Evolutionary conservation across 352 stramenopile species (phyloP), one percentile per base, ranked within the genome.

Genomic region (Aphanomyces invadans): DNA sequence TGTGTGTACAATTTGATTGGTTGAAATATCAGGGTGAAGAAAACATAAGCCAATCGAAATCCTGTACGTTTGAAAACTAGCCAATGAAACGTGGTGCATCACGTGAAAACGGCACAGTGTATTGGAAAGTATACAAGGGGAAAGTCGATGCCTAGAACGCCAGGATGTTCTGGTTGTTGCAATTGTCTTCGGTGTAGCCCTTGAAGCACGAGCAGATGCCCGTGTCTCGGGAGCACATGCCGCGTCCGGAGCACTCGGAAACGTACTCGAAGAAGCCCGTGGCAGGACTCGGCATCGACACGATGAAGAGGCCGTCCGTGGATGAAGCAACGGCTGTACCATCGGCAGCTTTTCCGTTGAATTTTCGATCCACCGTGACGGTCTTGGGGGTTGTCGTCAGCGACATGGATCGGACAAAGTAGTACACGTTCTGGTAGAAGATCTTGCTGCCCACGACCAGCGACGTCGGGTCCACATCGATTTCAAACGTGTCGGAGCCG

Each of bases 181-280:
- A 91, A 33, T 89, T 89, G 74, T 90, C 83, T 71, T 89, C 87
- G 10, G 85, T 92, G 82, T 95, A 96, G 61, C 88, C 88, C 69
- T 87, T 90, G 76, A 95, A 96, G 73, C 88, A 96, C 17, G 72
- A 68, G 74, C 88, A 96, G 65, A 93, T 55, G 1, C 88, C 87
- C 39, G 74, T 86, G 10, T 86, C 76, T 25, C 64, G 76, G 3
- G 51, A 48, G 65, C 88, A 96, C 25, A 94, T 68, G 1, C 86
- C 87, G 44, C 88, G 81, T 0, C 85, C 82, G 0, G 80, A 81
- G 73, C 88, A 96, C 49, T 73, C 67, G 11, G 79, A 87, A 0
- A 90, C 81, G 70, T 90, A 92, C 28, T 78, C 79, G 71, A 85
- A 92, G 39, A 78, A 63, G 60, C 73, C 73, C 5, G 70, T 74